Base-by-base conservation (phyloP, 768 basidiomycete species). In the Suillus sp. region DNA sequence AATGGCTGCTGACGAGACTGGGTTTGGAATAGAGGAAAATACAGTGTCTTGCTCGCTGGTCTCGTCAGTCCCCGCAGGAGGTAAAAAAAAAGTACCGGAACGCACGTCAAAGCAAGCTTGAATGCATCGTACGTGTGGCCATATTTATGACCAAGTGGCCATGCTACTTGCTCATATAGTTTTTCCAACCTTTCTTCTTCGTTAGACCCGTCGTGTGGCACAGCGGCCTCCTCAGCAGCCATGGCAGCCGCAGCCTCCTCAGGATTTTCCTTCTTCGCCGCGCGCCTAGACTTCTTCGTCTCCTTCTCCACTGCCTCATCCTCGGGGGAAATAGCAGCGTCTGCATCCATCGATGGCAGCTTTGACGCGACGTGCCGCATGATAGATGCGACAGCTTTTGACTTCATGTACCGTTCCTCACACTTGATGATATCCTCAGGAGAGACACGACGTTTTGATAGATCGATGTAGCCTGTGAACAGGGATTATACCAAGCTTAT, bases 341-440 rank as follows among this genome's bases (percentile, higher is more conserved):
- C 68, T 3, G 70, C 65, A 34, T 72, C 75, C 57, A 69, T 66
- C 1, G 86, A 80, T 1, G 88, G 84, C n/a, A 92, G 72, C 72
- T 92, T 92, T 16, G 92, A 92, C 2, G 92, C 91, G 63, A 95
- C 94, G 71, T 96, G 93, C 20, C 94, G 86, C 78, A 95, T 87
- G 75, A 96, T 95, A 13, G 92, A 95, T 45, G 95, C 90, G 30
- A 99, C 95, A 1, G 94, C 89, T 80, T 97, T 97, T 18, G 93
- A 95, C 79, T 99, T 99, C 86, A 96, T 95, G 77, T 93, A 99
- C 48, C 94, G 88, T 71, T 98, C 96, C 75, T 99, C 96, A 79
- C 97, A 99, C 78, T 97, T 97, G n/a, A 89, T 87, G 72, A 99
- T 96, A 74, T 99, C 97, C 74, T 99, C 97, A 2, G 96, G 91